Evolutionary conservation across 163 green algal species (phyloP).

Genomic region (Chlorella variabilis): DNA sequence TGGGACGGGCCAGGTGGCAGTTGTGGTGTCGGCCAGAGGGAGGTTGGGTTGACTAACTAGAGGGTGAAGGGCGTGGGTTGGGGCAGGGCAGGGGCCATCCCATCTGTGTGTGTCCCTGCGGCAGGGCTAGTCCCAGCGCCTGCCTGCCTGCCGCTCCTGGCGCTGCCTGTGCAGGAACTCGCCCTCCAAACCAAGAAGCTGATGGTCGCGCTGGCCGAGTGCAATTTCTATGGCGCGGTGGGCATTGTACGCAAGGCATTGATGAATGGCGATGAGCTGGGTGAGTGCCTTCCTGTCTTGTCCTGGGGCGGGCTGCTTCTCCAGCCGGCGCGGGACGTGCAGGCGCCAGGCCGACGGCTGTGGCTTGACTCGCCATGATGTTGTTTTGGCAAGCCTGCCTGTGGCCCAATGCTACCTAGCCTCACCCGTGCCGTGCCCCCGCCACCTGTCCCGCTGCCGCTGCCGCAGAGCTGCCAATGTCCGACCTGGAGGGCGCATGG

Average conservation of each 20-base stretch:
- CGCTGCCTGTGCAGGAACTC: neutral
- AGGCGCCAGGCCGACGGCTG: no score
- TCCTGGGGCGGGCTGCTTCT: no score
- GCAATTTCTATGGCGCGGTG: slow-evolving; percentile 29
- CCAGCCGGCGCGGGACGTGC: no score
- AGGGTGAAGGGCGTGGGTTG: no score
- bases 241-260: slow-evolving; percentile 14
- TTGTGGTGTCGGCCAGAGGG: no score
- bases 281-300: neutral
- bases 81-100: no score
- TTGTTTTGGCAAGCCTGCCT: no score
- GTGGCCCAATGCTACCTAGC: no score
- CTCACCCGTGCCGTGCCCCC: neutral
- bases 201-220: slow-evolving; percentile 28
- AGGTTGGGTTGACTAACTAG: no score
- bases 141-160: neutral
- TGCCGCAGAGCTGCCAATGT: slow-evolving; percentile 16
- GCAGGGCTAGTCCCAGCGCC: neutral
- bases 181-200: slow-evolving; percentile 18
- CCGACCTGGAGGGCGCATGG: slow-evolving; percentile 13
- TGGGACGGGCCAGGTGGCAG: no score
- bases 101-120: neutral
- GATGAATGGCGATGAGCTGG: slow-evolving; percentile 1
- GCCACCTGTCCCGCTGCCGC: no score
- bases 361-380: no score